Evolutionary conservation across 257 asterid genomes (phyloP), one percentile per base, ranked within the genome.

Genomic region (Salvia hispanica): DNA sequence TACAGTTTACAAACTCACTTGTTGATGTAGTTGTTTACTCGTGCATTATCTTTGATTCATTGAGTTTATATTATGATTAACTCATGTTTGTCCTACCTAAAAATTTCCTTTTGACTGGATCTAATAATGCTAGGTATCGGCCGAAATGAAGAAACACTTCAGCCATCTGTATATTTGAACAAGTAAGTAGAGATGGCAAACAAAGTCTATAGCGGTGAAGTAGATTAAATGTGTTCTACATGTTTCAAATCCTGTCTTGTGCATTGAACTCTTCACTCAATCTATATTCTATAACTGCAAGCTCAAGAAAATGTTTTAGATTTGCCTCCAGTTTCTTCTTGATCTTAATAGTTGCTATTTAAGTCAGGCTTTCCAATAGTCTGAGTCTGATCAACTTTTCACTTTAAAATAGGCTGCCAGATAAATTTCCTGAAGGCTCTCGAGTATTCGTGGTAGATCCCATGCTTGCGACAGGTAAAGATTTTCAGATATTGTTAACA

Each of bases 391-490:
- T 1, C 2, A 25, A 25, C 31, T 25, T 25, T 25, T 25, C 31
- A 25, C 31, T 69, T 65, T 62, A 46, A 72, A 31, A 48, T 78
- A 94, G 99, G 88, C 86, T 94, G 82, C 99, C 99, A 15, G 82
- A 88, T 68, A 85, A 80, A 74, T 88, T 94, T 79, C 88, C 96
- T 14, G 95, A 84, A 80, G 95, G 90, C 71, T 84, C 96, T 65
- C 85, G 85, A 73, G 95, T 91, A 42, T 80, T 94, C 58, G 83
- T 94, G 36, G 81, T 94, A 3, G 99, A 94, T 78, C 99, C 99
- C 71, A 94, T 94, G 99, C 93, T 94, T 16, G 99, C 97, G 70
- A 94, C 99, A 79, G 99, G 99, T 93, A 78, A 11, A 45, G 51
- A 60, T 50, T 16, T 36, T 34, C 42, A 13, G 28, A 28, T 51